Percentiles rank a stretch among this genome's conserved stretches.
These are phyloP conservation scores for Aspergillus nanangensis DNA, from an alignment of 495 filamentous ascomycete genomes.

Conservation along the genomic window DNA sequence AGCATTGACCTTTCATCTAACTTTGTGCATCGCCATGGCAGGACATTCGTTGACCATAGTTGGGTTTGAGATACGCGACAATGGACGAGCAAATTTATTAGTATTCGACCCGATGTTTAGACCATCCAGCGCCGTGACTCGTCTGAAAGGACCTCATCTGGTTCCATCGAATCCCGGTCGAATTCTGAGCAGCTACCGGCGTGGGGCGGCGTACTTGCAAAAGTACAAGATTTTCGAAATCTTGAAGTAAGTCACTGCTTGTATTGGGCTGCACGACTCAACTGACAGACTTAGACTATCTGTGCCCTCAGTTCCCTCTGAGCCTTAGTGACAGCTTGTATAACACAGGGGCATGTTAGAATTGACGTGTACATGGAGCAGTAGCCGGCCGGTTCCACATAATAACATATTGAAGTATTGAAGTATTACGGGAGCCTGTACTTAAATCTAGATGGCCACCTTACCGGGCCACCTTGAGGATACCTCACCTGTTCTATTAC, in stretches of 20 bases:
- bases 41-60: constrained; percentile 93
- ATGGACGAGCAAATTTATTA: constrained; percentile 66
- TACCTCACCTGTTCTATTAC: too few species aligned
- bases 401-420: too few species aligned
- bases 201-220: constrained; percentile 59
- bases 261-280: not conserved
- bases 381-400: too few species aligned
- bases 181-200: constrained; percentile 65
- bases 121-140: constrained; percentile 58
- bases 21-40: constrained; percentile 10
- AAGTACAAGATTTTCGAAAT: constrained; percentile 76
- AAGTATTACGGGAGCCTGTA: too few species aligned
- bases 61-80: constrained; percentile 66
- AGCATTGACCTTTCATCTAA: not conserved
- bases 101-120: constrained; percentile 89
- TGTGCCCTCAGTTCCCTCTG: not conserved
- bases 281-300: constrained; percentile 11
- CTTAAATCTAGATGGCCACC: too few species aligned
- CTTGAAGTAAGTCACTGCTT: constrained; percentile 52
- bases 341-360: too few species aligned
- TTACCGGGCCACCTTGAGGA: too few species aligned
- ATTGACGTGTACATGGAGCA: too few species aligned
- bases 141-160: constrained; percentile 44
- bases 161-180: constrained; percentile 45
- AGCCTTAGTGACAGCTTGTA: too few species aligned